These are phyloP conservation scores for Paraleonurus japonicus DNA, from an alignment of 257 asterid genomes.

Conservation along the genomic window DNA sequence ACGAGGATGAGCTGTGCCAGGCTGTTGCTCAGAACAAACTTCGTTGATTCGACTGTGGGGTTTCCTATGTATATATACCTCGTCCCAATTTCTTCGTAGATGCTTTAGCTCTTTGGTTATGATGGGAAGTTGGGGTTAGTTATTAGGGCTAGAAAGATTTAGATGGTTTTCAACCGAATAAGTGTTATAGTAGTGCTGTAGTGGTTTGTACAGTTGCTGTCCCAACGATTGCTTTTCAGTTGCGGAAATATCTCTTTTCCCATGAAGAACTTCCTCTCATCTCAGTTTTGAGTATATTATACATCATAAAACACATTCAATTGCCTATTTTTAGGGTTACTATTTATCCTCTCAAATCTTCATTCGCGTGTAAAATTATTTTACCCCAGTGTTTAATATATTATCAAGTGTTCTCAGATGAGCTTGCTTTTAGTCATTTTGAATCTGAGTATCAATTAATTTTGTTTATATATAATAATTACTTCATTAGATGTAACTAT, in stretches of 20 bases:
- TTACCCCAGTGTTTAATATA: too few species aligned
- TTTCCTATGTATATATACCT: slow-evolving; percentile 34
- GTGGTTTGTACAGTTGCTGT: slow-evolving; percentile 30
- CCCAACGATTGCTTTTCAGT: not conserved
- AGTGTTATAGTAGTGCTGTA: slow-evolving; percentile 25
- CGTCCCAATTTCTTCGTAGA: slow-evolving; percentile 7
- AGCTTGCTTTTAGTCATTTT: not conserved
- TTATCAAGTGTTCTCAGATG: not conserved
- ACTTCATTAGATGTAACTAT: too few species aligned
- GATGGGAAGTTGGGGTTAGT: slow-evolving; percentile 24
- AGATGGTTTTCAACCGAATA: slow-evolving; percentile 26
- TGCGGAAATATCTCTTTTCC: not conserved
- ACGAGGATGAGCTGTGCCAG: slow-evolving; percentile 93
- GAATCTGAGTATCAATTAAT: not conserved
- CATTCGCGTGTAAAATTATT: too few species aligned
- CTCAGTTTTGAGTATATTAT: not conserved
- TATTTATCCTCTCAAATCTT: too few species aligned
- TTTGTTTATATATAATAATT: too few species aligned
- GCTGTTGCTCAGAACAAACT: slow-evolving; percentile 97
- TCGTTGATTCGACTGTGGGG: slow-evolving; percentile 41
- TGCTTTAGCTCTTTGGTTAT: slow-evolving; percentile 29
- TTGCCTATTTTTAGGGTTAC: too few species aligned
- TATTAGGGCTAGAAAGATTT: slow-evolving; percentile 22
- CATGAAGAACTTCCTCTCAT: not conserved
- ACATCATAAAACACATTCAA: not conserved